phyloP scores from a whole-genome alignment of 306 rosid species.

The Cucumis cinereus region DNA sequence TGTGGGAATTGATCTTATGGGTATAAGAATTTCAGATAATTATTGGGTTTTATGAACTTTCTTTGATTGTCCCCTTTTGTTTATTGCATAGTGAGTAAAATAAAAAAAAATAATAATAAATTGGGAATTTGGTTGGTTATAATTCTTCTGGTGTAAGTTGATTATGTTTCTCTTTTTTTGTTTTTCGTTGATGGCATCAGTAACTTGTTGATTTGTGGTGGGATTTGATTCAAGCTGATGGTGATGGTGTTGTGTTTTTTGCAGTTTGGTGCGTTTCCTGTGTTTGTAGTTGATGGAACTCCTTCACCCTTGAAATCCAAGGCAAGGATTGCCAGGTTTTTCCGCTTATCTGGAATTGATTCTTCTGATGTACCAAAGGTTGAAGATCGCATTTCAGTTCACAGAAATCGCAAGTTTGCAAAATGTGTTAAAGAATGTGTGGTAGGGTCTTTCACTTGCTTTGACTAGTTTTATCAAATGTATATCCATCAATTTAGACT shows the following conservation, averaged over 20 bases:
- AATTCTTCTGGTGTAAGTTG: not conserved
- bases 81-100: not conserved
- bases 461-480: conserved; percentile 4
- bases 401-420: conserved; percentile 48
- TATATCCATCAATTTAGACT: not conserved
- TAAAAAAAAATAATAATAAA: not conserved
- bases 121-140: not conserved
- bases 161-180: not conserved
- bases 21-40: not conserved
- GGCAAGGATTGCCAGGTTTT: conserved; percentile 60
- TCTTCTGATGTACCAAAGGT: conserved; percentile 34
- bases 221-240: not conserved
- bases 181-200: not conserved
- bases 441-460: conserved; percentile 27
- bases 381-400: conserved; percentile 48
- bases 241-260: conserved; percentile 13
- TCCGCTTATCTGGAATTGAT: conserved; percentile 53
- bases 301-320: conserved; percentile 66
- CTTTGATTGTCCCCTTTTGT: not conserved
- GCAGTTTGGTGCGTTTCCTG: conserved; percentile 86
- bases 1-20: not conserved
- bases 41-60: not conserved
- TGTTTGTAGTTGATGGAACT: conserved; percentile 75
- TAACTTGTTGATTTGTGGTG: not conserved
- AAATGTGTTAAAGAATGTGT: conserved; percentile 69